phyloP scores from a whole-genome alignment of 805 yeast species.

The Starmerella stigmatis region DNA sequence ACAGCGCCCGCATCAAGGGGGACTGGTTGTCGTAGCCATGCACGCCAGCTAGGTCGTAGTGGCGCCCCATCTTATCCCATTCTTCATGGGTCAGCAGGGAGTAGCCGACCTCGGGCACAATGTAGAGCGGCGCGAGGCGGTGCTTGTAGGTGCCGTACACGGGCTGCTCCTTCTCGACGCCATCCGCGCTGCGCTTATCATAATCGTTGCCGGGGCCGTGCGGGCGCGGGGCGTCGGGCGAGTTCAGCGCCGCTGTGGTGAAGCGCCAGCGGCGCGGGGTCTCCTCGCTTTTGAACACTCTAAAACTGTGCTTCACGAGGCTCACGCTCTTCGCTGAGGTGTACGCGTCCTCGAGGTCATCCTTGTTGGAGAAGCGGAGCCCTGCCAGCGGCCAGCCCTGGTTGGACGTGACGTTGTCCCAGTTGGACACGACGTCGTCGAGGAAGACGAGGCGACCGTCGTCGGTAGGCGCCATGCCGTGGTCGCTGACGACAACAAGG shows the following conservation, averaged over 20 bases:
- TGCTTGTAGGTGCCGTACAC: constrained; percentile 36
- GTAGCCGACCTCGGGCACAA: constrained; percentile 75
- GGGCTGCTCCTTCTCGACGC: background rate
- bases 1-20: constrained; percentile 71
- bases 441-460: constrained; percentile 55
- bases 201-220: constrained; percentile 1
- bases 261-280: constrained; percentile 46
- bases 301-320: constrained; percentile 13
- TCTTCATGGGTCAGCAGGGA: constrained; percentile 52
- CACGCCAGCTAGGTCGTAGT: constrained; percentile 59
- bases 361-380: constrained; percentile 50
- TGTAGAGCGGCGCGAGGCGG: constrained; percentile 76
- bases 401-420: constrained; percentile 44
- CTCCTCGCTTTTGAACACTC: constrained; percentile 45
- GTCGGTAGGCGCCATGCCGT: constrained; percentile 86
- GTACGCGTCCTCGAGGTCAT: constrained; percentile 29
- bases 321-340: constrained; percentile 1
- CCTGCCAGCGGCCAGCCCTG: constrained; percentile 88
- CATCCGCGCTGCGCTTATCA: background rate
- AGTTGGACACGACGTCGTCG: constrained; percentile 54
- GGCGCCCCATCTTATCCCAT: constrained; percentile 40
- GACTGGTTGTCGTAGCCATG: constrained; percentile 79
- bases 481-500: constrained; percentile 73
- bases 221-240: background rate
- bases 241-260: constrained; percentile 7